Evolutionary conservation across 768 basidiomycete species (phyloP).

Genomic region (Hericium coralloides): DNA sequence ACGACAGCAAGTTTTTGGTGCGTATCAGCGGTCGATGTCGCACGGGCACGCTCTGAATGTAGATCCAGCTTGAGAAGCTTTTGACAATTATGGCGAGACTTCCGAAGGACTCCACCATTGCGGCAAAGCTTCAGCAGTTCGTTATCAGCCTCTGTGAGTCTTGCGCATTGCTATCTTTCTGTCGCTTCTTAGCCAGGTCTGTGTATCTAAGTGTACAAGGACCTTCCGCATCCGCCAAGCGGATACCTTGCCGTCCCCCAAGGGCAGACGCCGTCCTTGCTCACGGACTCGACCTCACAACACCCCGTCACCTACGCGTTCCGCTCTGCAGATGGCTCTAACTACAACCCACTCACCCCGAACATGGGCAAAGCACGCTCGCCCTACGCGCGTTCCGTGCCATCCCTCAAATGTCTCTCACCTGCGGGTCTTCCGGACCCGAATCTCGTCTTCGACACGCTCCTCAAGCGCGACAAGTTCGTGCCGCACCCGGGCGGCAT

Average conservation of each 20-base stretch:
- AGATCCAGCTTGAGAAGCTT: conserved; percentile 11
- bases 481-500: conserved; percentile 39
- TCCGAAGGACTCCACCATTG: neutral
- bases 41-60: neutral
- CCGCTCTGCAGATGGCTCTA: conserved; percentile 27
- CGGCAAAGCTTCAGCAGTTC: conserved; percentile 4
- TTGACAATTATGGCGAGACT: conserved; percentile 12
- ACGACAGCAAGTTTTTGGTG: conserved; percentile 12
- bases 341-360: conserved; percentile 26
- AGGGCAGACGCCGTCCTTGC: neutral
- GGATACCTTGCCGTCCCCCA: conserved; percentile 8
- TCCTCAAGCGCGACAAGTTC: conserved; percentile 36
- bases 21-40: neutral
- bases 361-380: conserved; percentile 25
- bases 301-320: conserved; percentile 8
- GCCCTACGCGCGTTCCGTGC: conserved; percentile 51
- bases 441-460: conserved; percentile 60
- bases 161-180: neutral
- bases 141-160: conserved; percentile 9
- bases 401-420: conserved; percentile 35
- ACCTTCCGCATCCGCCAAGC: conserved; percentile 13
- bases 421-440: conserved; percentile 50
- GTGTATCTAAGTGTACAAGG: conserved; percentile 10
- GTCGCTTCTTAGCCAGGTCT: neutral
- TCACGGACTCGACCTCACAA: neutral